Evolutionary conservation across 2,329 filamentous ascomycete genomes (phyloP).

Genomic region (Cordyceps fumosorosea): DNA sequence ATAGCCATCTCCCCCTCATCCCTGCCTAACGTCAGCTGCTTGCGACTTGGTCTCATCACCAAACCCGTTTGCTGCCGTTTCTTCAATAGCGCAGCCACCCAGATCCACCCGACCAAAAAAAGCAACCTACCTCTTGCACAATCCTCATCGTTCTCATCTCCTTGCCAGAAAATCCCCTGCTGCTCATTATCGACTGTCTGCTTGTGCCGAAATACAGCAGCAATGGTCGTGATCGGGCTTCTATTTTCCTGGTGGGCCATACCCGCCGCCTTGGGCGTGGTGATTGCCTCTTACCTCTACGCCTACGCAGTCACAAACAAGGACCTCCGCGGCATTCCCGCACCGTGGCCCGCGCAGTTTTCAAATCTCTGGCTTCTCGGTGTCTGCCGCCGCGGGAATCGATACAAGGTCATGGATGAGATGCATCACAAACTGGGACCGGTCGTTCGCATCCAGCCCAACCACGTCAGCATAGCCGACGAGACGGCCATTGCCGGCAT

Average conservation of each 20-base stretch:
- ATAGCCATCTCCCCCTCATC: not conserved
- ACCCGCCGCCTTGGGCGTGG: conserved; percentile 37
- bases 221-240: conserved; percentile 25
- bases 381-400: conserved; percentile 56
- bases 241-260: conserved; percentile 41
- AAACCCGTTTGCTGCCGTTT: not conserved
- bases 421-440: conserved; percentile 70
- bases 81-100: not conserved
- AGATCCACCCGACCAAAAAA: conserved; percentile 4
- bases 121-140: not conserved
- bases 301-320: conserved; percentile 52
- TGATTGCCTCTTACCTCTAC: conserved; percentile 50
- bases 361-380: conserved; percentile 75
- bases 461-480: conserved; percentile 77
- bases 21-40: not conserved
- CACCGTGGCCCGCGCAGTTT: conserved; percentile 58
- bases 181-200: not conserved
- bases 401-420: conserved; percentile 60
- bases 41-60: not conserved
- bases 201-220: too few relatives aligned
- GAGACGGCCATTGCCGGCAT: conserved; percentile 68
- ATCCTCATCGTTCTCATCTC: not conserved
- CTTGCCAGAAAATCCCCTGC: not conserved
- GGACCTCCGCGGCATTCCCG: conserved; percentile 49
- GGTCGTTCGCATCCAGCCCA: conserved; percentile 76